Base-by-base conservation (phyloP, 495 filamentous ascomycete species). In the Aspergillus indologenus region DNA sequence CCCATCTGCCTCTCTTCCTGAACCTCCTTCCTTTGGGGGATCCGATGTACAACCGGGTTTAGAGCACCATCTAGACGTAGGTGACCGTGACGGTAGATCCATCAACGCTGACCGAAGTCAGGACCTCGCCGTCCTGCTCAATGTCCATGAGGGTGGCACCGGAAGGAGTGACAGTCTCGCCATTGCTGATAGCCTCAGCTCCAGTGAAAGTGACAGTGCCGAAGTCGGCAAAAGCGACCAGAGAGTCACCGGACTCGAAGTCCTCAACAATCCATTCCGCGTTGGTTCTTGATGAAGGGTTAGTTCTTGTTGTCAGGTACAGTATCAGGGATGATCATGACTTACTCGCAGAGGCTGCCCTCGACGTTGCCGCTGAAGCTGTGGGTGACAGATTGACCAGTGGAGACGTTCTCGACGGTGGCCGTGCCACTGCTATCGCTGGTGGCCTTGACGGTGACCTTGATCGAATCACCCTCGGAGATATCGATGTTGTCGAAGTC, bases 181-280 rank as follows among this genome's bases (percentile, higher is more conserved):
- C 64, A 18, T 40, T 14, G 26, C 64, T 67, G n/a, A 49, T 65
- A 5, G 71, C 74, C 49, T 68, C 63, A 1, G 70, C 67, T 29
- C 67, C 61, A 5, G 71, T 77, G 59, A 84, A 84, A 18, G 65
- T 70, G n/a, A 84, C 78, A 5, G 71, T 75, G 21, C 77, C 77
- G 64, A 83, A 84, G 70, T 83, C 65, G 18, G 76, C 81, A 63
- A 86, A 81, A 17, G 71, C 65, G 7, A 85, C 83, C 8, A 78
- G 68, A 9, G 54, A 45, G 52, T 69, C 69, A 26, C 71, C 72
- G 9, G 63, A 63, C 29, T 76, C 68, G 56, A 80, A 85, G 61
- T 86, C 82, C 71, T 86, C 83, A 22, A 86, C 81, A 54, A 86
- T 84, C 83, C 82, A 86, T 64, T 86, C 83, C 9, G 80, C 82